phyloP scores from a whole-genome alignment of 2,329 filamentous ascomycete genomes.

The Pyricularia grisea region DNA sequence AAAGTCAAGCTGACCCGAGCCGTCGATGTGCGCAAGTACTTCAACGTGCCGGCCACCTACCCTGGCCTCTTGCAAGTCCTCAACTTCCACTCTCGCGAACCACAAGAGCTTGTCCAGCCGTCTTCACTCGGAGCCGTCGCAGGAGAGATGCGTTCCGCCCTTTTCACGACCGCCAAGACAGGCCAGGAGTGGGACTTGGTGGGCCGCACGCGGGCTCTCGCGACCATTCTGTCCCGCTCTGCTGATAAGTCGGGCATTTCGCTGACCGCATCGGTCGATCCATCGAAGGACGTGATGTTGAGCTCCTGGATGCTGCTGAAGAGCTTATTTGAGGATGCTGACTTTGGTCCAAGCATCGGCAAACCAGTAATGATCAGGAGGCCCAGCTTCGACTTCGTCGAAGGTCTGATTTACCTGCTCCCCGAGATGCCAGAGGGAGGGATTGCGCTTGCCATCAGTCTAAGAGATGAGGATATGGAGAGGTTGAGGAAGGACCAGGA shows the following conservation, averaged over 20 bases:
- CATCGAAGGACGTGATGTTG: slow-evolving; percentile 34
- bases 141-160: slow-evolving; percentile 25
- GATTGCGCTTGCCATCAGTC: slow-evolving; percentile 31
- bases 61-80: slow-evolving; percentile 38
- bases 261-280: slow-evolving; percentile 24
- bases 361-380: slow-evolving; percentile 35
- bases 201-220: slow-evolving; percentile 26
- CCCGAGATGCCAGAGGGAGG: slow-evolving; percentile 31
- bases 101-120: slow-evolving; percentile 12
- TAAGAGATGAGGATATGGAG: slow-evolving; percentile 37
- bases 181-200: neutral
- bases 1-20: slow-evolving; percentile 32
- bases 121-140: slow-evolving; percentile 16
- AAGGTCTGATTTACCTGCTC: slow-evolving; percentile 41
- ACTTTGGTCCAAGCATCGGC: slow-evolving; percentile 38
- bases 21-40: slow-evolving; percentile 33
- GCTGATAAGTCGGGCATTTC: slow-evolving; percentile 25
- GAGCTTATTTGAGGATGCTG: slow-evolving; percentile 25
- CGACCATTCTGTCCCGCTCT: slow-evolving; percentile 25
- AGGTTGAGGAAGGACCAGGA: slow-evolving; percentile 30
- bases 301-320: slow-evolving; percentile 44
- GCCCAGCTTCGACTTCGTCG: slow-evolving; percentile 33
- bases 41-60: slow-evolving; percentile 32
- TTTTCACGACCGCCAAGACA: slow-evolving; percentile 16
- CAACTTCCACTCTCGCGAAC: slow-evolving; percentile 25